Evolutionary conservation across 2,329 filamentous ascomycete genomes (phyloP).

Genomic region (Exutisphaerella laricina): DNA sequence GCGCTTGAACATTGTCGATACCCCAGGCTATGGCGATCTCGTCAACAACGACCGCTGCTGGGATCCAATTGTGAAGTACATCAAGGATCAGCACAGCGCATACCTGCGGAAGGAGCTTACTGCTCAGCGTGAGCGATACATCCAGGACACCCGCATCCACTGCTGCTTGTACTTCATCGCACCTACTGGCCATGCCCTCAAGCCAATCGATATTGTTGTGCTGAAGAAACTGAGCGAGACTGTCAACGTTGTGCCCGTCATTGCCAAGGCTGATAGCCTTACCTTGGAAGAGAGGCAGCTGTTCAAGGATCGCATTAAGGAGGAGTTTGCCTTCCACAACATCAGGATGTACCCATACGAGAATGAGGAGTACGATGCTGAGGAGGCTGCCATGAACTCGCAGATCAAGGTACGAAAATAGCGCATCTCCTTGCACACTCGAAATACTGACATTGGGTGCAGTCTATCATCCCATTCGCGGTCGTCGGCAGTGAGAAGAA

Average conservation of each 20-base stretch:
- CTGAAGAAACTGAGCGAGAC: slow-evolving; percentile 99
- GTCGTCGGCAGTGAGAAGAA: slow-evolving; percentile 98
- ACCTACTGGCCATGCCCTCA: slow-evolving; percentile 94
- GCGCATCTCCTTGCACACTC: neutral
- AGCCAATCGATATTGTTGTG: slow-evolving; percentile 99
- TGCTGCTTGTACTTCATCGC: slow-evolving; percentile 99
- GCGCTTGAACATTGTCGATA: slow-evolving; percentile 97
- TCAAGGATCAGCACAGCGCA: slow-evolving; percentile 99
- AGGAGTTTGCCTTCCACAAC: slow-evolving; percentile 99
- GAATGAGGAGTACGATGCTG: slow-evolving; percentile 96
- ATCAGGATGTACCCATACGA: slow-evolving; percentile 99
- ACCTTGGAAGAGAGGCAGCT: slow-evolving; percentile 91
- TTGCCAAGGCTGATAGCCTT: slow-evolving; percentile 95
- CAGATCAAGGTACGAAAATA: slow-evolving; percentile 76
- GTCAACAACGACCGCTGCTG: slow-evolving; percentile 99
- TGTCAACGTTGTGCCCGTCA: slow-evolving; percentile 97
- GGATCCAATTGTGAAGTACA: slow-evolving; percentile 99
- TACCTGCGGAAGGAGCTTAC: slow-evolving; percentile 99
- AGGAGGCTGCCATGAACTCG: slow-evolving; percentile 87
- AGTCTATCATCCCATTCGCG: slow-evolving; percentile 94
- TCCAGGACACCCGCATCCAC: slow-evolving; percentile 98
- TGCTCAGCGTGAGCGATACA: slow-evolving; percentile 97
- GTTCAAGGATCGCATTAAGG: slow-evolving; percentile 98
- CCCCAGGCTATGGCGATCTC: slow-evolving; percentile 93
- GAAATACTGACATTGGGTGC: slow-evolving; percentile 24